Base-by-base conservation (phyloP, 2,329 filamentous ascomycete genomes). In the Simplicillium sp. region DNA sequence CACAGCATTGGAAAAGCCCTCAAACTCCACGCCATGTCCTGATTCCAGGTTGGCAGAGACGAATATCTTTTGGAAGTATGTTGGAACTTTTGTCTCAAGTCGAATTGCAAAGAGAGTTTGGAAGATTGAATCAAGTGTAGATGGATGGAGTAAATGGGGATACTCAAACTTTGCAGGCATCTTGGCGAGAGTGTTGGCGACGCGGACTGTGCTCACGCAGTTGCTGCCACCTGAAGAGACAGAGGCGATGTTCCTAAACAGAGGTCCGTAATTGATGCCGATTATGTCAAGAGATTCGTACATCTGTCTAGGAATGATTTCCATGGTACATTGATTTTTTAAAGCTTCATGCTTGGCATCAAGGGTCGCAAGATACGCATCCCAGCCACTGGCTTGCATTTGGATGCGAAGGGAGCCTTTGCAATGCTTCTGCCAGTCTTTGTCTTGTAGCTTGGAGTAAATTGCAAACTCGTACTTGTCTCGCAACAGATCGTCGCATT, bases 81-180 rank as follows among this genome's bases (percentile, higher is more conserved):
- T 66, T 0, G 72, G 71, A 0, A 75, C 64, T 70, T 74, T 75
- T 3, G 68, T 61, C 9, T 57, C 54, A 3, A 59, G 56, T 4
- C 65, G 59, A 3, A 73, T 56, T 6, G 63, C 60, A 38, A 77
- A 67, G 1, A 71, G 58, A 1, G 65, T 64, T 41, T 80, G 75
- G 17, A 80, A 67, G 53, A 77, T 67, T 3, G 69, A 57, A 47
- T 80, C 75, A 11, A 80, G 58, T 0, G 74, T 76, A 4, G 70
- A 66, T 0, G 75, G 75, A 46, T 80, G 75, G n/a, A 80, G 65
- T 4, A 76, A 42, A 46, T 77, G 71, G 3, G 66, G 59, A 44
- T 67, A 76, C 49, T 77, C 73, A 39, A 69, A 75, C 12, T 64
- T 55, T 32, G 59, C 60, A 0, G 73, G 74, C 74, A 78, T 78